Conservation (phyloP, 257 asterid genomes). For the Przewalskia tangutica region DNA sequence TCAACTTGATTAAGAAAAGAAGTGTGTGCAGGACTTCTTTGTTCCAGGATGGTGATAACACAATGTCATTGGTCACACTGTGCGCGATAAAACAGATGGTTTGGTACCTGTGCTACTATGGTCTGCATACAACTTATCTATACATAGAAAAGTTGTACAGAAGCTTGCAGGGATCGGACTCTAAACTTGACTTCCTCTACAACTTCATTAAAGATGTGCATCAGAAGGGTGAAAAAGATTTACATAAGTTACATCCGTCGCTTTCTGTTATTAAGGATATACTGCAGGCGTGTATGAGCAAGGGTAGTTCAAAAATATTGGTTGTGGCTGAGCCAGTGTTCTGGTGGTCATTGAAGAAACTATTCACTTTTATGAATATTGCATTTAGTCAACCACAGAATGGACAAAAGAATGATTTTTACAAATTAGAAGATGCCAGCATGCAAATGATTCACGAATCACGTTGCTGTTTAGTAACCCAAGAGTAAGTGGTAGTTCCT, state of each 20-base stretch:
- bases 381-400: constrained; percentile 26
- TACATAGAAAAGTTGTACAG: constrained; percentile 33
- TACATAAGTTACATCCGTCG: constrained; percentile 36
- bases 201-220: constrained; percentile 33
- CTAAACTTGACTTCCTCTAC: constrained; percentile 32
- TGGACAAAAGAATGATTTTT: constrained; percentile 7
- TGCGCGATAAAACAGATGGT: constrained; percentile 57
- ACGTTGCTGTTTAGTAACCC: constrained; percentile 47
- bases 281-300: constrained; percentile 18
- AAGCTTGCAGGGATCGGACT: constrained; percentile 29
- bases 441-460: constrained; percentile 18
- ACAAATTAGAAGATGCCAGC: constrained; percentile 15
- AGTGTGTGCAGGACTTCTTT: constrained; percentile 12
- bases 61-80: constrained; percentile 25
- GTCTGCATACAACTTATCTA: constrained; percentile 40
- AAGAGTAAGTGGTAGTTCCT: constrained; percentile 37
- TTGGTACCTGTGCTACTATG: constrained; percentile 59
- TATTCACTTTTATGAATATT: constrained; percentile 38
- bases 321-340: constrained; percentile 44
- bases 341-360: constrained; percentile 49
- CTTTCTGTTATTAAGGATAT: constrained; percentile 40
- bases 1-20: constrained; percentile 22
- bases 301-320: constrained; percentile 27
- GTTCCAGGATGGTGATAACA: constrained; percentile 22
- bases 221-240: constrained; percentile 35